Conservation (phyloP, 306 rosid species). For the Cucurbita pepo region DNA sequence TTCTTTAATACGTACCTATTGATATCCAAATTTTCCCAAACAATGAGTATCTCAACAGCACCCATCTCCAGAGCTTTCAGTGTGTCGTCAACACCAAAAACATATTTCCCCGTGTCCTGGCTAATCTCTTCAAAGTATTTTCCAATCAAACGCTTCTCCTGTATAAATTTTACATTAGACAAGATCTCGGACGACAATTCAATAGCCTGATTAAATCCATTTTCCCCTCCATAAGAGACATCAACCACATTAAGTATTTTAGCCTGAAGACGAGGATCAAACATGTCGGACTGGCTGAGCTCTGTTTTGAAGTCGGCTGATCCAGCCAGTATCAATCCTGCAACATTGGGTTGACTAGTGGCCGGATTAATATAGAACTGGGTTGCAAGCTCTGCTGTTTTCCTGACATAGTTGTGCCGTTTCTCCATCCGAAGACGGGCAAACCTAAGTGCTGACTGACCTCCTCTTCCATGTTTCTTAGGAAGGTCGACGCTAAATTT, state of each 20-base stretch:
- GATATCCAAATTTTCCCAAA: conserved; percentile 73
- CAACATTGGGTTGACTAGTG: conserved; percentile 81
- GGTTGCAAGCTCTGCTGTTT: conserved; percentile 87
- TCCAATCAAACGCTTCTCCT: conserved; percentile 73
- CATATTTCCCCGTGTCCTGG: conserved; percentile 85
- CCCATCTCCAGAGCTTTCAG: conserved; percentile 83
- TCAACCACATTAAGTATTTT: conserved; percentile 76
- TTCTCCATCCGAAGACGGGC: conserved; percentile 92
- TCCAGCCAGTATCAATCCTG: conserved; percentile 82
- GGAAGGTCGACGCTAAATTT: conserved; percentile 77
- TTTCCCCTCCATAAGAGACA: conserved; percentile 86
- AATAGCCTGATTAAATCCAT: conserved; percentile 81
- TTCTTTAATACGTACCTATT: conserved; percentile 54
- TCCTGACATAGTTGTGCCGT: conserved; percentile 78
- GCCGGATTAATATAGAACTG: conserved; percentile 73
- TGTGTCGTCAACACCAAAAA: conserved; percentile 78
- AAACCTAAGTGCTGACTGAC: conserved; percentile 80
- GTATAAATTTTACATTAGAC: conserved; percentile 77
- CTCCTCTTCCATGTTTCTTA: conserved; percentile 91
- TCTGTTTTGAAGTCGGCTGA: conserved; percentile 91
- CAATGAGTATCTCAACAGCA: conserved; percentile 73
- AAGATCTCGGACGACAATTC: conserved; percentile 63
- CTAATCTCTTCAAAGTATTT: conserved; percentile 82
- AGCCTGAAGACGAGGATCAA: conserved; percentile 78
- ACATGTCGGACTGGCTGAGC: conserved; percentile 87